Percentiles rank a stretch among this genome's conserved stretches.
phyloP scores from a whole-genome alignment of 768 basidiomycete species.

The Pleurotus ostreatus region DNA sequence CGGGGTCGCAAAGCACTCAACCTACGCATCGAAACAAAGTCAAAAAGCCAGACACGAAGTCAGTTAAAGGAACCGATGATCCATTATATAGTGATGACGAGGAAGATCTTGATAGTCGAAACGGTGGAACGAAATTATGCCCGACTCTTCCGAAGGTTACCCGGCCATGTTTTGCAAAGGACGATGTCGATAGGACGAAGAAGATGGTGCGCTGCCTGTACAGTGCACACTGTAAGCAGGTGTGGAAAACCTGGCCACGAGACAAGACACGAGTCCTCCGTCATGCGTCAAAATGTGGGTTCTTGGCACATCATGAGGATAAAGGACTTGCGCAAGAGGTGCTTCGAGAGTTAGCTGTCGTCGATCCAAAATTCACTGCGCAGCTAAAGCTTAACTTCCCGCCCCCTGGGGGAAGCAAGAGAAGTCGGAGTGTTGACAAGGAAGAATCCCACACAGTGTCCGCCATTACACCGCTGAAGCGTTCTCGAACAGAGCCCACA shows the following conservation, averaged over 20 bases:
- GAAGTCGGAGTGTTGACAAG: neutral
- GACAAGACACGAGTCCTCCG: slow-evolving; percentile 1
- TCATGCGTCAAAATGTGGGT: slow-evolving; percentile 1
- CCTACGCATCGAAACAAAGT: neutral
- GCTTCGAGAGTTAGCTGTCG: neutral
- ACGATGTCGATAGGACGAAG: neutral
- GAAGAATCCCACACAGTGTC: neutral
- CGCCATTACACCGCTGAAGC: neutral
- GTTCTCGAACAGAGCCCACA: too few relatives aligned
- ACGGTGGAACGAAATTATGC: neutral
- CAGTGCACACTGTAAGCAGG: slow-evolving; percentile 2
- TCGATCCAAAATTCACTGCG: neutral
- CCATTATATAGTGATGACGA: neutral
- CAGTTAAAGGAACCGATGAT: neutral
- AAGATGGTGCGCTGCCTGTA: slow-evolving; percentile 3
- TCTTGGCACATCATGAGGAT: neutral
- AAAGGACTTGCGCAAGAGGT: neutral
- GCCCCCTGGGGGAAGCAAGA: neutral
- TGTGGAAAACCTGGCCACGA: slow-evolving; percentile 5
- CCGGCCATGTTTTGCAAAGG: neutral
- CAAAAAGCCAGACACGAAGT: slow-evolving; percentile 5
- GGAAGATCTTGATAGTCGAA: slow-evolving; percentile 1
- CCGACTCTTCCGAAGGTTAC: neutral
- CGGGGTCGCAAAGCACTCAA: too few relatives aligned
- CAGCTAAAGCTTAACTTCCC: neutral